These are phyloP conservation scores for Penicillium chermesinum DNA, from an alignment of 495 filamentous ascomycete species.

Conservation along the genomic window DNA sequence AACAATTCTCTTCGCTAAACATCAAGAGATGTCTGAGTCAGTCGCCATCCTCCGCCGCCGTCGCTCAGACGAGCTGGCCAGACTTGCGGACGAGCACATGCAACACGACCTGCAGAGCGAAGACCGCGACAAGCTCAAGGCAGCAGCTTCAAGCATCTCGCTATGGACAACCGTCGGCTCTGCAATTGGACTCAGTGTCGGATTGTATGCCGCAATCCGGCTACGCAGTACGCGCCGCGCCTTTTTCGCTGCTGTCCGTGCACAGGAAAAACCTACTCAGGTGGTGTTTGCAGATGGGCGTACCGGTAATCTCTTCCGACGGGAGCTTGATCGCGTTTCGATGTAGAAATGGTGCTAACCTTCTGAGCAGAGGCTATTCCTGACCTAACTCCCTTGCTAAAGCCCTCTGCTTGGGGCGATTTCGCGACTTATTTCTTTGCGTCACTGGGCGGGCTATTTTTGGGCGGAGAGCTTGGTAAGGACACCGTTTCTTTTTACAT, in stretches of 20 bases:
- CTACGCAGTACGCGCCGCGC: slow-evolving; percentile 48
- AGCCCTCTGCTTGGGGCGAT: slow-evolving; percentile 55
- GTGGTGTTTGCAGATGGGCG: slow-evolving; percentile 58
- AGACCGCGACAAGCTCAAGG: slow-evolving; percentile 54
- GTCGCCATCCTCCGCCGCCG: slow-evolving; percentile 53
- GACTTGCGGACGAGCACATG: slow-evolving; percentile 58
- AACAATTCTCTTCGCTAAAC: too few relatives aligned
- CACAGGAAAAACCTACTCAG: slow-evolving; percentile 52
- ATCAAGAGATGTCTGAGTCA: slow-evolving; percentile 40
- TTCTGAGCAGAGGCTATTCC: slow-evolving; percentile 61
- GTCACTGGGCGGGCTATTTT: slow-evolving; percentile 52
- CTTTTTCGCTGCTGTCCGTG: slow-evolving; percentile 56
- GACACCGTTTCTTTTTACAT: not conserved
- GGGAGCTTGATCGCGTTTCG: not conserved
- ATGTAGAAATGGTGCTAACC: too few relatives aligned
- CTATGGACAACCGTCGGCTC: slow-evolving; percentile 54
- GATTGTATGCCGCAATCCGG: slow-evolving; percentile 52
- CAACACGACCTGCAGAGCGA: slow-evolving; percentile 54
- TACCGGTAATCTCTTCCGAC: slow-evolving; percentile 40
- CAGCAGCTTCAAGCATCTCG: slow-evolving; percentile 48
- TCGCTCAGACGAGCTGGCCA: slow-evolving; percentile 47
- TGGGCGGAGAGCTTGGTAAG: slow-evolving; percentile 58
- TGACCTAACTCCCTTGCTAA: slow-evolving; percentile 52
- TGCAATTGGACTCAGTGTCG: slow-evolving; percentile 53
- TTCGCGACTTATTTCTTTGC: slow-evolving; percentile 60